A percentile compares a stretch with the other conserved stretches of the same genome.
Evolutionary conservation across 2,329 filamentous ascomycete species (phyloP).

Genomic region (Claviceps humidiphila): DNA sequence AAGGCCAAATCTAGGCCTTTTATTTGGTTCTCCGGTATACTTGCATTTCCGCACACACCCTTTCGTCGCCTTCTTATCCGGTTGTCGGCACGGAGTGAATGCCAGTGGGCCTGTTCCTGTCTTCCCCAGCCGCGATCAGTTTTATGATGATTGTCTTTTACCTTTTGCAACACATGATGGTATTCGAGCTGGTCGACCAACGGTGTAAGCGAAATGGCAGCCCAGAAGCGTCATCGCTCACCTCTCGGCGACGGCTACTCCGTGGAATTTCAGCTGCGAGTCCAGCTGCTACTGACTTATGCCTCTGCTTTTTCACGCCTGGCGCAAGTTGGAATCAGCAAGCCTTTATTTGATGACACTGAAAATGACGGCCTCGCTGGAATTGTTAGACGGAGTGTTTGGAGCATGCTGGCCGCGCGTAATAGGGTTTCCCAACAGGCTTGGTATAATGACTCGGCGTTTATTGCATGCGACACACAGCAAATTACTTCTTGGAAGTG

Average conservation of each 20-base stretch:
- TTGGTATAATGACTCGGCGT: not conserved
- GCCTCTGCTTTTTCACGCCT: not conserved
- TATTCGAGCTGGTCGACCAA: not conserved
- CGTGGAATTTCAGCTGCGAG: too few relatives aligned
- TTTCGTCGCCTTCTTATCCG: not conserved
- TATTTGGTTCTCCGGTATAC: not conserved
- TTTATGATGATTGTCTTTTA: not conserved
- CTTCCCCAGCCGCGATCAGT: not conserved
- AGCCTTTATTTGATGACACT: not conserved
- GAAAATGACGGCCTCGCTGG: not conserved
- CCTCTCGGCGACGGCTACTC: not conserved
- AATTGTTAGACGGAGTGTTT: not conserved
- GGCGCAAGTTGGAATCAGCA: not conserved
- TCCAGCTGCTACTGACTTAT: not conserved
- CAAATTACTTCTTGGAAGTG: not conserved
- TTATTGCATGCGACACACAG: not conserved
- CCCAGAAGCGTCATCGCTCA: not conserved
- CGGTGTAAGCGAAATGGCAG: not conserved
- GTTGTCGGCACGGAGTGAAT: not conserved
- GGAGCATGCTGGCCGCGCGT: not conserved
- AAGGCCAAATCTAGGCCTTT: constrained; percentile 70
- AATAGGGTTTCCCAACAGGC: not conserved
- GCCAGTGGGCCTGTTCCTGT: not conserved
- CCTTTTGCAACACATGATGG: not conserved
- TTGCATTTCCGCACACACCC: not conserved